Evolutionary conservation across 179 eudicot species (phyloP).

Genomic region (Carnegiea gigantea): DNA sequence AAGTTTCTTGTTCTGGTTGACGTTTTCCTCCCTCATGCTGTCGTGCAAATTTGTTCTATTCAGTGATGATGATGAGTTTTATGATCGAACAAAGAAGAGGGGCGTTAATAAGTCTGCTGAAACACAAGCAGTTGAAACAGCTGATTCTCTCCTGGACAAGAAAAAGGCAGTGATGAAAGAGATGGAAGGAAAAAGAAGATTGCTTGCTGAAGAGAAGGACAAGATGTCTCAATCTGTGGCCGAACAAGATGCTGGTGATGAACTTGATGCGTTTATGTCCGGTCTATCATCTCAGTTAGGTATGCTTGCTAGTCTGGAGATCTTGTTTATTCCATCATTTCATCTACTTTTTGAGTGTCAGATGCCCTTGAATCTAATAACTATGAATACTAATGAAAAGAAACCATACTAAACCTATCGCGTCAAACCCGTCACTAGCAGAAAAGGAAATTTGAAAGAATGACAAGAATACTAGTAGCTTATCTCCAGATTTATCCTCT

Average conservation of each 20-base stretch:
- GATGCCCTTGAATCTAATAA: conserved; percentile 5
- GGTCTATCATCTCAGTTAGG: conserved; percentile 90
- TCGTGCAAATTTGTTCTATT: not conserved
- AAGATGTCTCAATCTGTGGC: conserved; percentile 42
- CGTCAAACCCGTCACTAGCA: too few species aligned
- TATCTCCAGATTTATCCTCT: not conserved
- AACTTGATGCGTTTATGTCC: conserved; percentile 93
- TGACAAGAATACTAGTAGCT: not conserved
- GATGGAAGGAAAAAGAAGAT: conserved; percentile 69
- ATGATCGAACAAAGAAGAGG: conserved; percentile 82
- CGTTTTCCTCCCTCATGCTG: not conserved
- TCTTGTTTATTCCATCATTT: conserved; percentile 10
- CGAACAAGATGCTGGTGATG: conserved; percentile 61
- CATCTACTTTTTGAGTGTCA: not conserved
- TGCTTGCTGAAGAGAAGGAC: conserved; percentile 61
- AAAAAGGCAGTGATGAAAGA: conserved; percentile 58
- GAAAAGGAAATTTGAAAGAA: not conserved
- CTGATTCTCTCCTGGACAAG: conserved; percentile 94
- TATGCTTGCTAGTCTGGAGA: conserved; percentile 27
- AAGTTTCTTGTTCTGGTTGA: not conserved
- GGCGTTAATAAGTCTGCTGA: conserved; percentile 51
- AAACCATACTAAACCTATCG: too few species aligned
- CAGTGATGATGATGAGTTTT: conserved; percentile 97
- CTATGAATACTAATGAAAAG: not conserved
- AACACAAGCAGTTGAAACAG: conserved; percentile 80